phyloP scores from a whole-genome alignment of 2,329 filamentous ascomycete species.

The Colletotrichum sp. region DNA sequence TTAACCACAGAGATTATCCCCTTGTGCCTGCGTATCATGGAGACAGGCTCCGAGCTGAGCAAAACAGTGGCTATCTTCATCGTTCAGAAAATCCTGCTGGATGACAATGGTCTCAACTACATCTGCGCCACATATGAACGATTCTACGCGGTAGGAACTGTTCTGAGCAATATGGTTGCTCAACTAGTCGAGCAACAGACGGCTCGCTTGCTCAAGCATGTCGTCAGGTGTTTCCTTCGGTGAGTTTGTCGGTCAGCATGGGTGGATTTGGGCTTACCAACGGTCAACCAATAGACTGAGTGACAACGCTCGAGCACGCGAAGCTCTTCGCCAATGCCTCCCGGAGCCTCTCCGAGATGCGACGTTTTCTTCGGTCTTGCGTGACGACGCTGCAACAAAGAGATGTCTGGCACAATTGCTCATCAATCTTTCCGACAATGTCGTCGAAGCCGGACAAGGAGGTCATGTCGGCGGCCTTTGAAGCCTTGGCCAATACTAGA shows the following conservation, averaged over 20 bases:
- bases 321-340: conserved; percentile 93
- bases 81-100: conserved; percentile 96
- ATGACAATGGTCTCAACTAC: conserved; percentile 96
- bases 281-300: conserved; percentile 70
- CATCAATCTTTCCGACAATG: conserved; percentile 93
- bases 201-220: conserved; percentile 93
- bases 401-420: conserved; percentile 95
- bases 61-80: conserved; percentile 99
- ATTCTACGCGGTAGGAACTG: conserved; percentile 97
- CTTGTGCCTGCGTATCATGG: conserved; percentile 97
- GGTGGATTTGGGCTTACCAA: background rate
- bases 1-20: conserved; percentile 98
- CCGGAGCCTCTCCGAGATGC: conserved; percentile 98
- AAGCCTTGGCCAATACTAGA: background rate
- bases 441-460: conserved; percentile 53
- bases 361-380: conserved; percentile 94
- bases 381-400: conserved; percentile 97
- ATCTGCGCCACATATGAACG: conserved; percentile 99
- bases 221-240: conserved; percentile 96
- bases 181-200: conserved; percentile 98
- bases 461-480: conserved; percentile 30
- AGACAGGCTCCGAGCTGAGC: conserved; percentile 96
- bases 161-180: conserved; percentile 97
- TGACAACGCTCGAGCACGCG: conserved; percentile 93
- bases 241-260: conserved; percentile 53